Evolutionary conservation across 768 basidiomycete genomes (phyloP).

Genomic region (Chiua virens): DNA sequence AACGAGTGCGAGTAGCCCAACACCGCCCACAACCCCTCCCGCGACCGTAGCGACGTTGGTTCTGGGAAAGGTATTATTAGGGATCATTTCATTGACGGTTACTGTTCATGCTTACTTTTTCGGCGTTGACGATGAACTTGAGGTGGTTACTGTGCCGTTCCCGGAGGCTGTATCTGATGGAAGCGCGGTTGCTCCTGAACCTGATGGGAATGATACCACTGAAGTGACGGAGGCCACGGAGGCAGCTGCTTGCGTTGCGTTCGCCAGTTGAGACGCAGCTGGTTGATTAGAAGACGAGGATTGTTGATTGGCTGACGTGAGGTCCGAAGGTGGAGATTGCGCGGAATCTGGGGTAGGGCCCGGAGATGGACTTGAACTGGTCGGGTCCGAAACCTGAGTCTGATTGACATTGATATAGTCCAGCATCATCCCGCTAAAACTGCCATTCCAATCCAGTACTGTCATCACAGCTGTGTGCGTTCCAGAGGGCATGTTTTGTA

Average conservation of each 20-base stretch:
- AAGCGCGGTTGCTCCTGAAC: constrained; percentile 6
- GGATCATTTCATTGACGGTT: not conserved
- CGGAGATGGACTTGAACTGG: not conserved
- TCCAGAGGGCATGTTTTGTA: constrained; percentile 23
- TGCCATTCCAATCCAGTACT: constrained; percentile 25
- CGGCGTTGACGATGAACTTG: constrained; percentile 6
- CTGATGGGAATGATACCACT: constrained; percentile 2
- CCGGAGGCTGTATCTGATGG: constrained; percentile 15
- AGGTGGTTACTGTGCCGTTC: not conserved
- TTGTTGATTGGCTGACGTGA: not conserved
- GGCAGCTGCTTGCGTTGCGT: not conserved
- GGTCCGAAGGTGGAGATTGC: constrained; percentile 5
- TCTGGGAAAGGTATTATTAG: constrained; percentile 7
- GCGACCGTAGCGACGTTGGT: constrained; percentile 11
- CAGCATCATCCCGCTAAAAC: constrained; percentile 29
- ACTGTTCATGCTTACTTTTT: constrained; percentile 9
- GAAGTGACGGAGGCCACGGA: constrained; percentile 4
- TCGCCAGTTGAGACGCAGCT: not conserved
- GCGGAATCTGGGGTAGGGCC: not conserved
- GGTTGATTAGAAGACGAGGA: not conserved
- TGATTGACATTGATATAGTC: constrained; percentile 29
- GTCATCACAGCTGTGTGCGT: constrained; percentile 24
- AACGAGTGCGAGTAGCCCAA: constrained; percentile 16
- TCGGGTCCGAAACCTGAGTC: constrained; percentile 10
- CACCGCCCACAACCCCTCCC: constrained; percentile 16